phyloP scores from a whole-genome alignment of 257 asterid genomes.

The Fraxinus pennsylvanica region DNA sequence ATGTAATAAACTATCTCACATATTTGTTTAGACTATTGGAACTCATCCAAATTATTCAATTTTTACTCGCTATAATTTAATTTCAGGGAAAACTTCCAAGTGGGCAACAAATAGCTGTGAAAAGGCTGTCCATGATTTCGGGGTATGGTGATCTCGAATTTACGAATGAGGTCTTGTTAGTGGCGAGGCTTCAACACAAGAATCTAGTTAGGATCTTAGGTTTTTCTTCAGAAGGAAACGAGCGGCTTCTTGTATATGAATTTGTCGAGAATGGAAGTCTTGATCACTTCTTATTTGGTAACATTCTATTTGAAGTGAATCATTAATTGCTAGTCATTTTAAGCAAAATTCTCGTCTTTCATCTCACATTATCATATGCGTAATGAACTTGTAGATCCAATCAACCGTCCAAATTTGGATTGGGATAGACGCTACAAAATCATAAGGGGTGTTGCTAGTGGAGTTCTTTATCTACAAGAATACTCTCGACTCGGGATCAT shows the following conservation, averaged over 20 bases:
- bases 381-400: slow-evolving; percentile 8
- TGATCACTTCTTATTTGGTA: slow-evolving; percentile 40
- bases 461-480: slow-evolving; percentile 47
- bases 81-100: slow-evolving; percentile 27
- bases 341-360: not conserved
- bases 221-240: slow-evolving; percentile 22
- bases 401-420: slow-evolving; percentile 22
- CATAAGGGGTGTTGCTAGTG: slow-evolving; percentile 43
- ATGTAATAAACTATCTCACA: too few species aligned
- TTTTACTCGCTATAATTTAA: not conserved
- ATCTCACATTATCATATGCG: not conserved
- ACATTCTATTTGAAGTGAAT: not conserved
- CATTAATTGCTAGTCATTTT: not conserved
- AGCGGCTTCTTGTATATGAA: slow-evolving; percentile 34
- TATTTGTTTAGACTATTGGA: too few species aligned
- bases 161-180: slow-evolving; percentile 29
- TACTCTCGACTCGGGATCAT: slow-evolving; percentile 45
- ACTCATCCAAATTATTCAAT: not conserved
- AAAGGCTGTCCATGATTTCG: slow-evolving; percentile 23
- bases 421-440: slow-evolving; percentile 51
- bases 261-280: slow-evolving; percentile 33
- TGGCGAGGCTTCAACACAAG: slow-evolving; percentile 37
- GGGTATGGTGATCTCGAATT: slow-evolving; percentile 20
- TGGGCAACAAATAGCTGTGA: slow-evolving; percentile 30
- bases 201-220: slow-evolving; percentile 38